Percentiles rank a stretch among this genome's conserved stretches.
phyloP scores from a whole-genome alignment of 176 grass and related monocot genomes.

The Carex scoparia region DNA sequence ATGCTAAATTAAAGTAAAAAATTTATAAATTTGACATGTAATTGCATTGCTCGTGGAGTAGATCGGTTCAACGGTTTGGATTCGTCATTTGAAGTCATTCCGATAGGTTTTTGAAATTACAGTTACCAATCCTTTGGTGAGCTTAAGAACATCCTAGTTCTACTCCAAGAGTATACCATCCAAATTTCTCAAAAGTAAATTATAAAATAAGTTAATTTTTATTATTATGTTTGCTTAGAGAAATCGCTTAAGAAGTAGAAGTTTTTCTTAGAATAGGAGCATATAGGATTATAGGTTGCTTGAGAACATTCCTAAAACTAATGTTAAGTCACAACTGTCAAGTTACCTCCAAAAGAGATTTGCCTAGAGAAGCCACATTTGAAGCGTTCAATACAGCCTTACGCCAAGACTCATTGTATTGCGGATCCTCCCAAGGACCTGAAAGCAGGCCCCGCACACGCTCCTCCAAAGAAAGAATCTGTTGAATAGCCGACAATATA shows the following conservation, averaged over 20 bases:
- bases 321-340: background rate
- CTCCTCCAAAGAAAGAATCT: slow-evolving; percentile 75
- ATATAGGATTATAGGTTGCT: background rate
- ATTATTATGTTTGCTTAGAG: background rate
- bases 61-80: too few species aligned
- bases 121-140: too few species aligned
- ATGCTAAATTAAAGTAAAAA: too few species aligned
- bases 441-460: slow-evolving; percentile 63
- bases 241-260: background rate
- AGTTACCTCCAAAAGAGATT: slow-evolving; percentile 74
- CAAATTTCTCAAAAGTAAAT: background rate
- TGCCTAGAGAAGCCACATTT: slow-evolving; percentile 53
- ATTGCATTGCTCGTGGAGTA: too few species aligned
- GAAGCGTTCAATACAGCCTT: slow-evolving; percentile 63
- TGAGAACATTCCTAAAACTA: background rate
- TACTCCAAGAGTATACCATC: background rate
- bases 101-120: too few species aligned
- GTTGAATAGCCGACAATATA: slow-evolving; percentile 47
- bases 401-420: slow-evolving; percentile 64
- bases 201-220: background rate
- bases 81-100: too few species aligned
- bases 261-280: background rate
- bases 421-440: slow-evolving; percentile 91
- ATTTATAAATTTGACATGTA: too few species aligned
- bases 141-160: too few species aligned